Evolutionary conservation across 1,284 basidiomycete genomes (phyloP).

Genomic region (Sutorius eximius): DNA sequence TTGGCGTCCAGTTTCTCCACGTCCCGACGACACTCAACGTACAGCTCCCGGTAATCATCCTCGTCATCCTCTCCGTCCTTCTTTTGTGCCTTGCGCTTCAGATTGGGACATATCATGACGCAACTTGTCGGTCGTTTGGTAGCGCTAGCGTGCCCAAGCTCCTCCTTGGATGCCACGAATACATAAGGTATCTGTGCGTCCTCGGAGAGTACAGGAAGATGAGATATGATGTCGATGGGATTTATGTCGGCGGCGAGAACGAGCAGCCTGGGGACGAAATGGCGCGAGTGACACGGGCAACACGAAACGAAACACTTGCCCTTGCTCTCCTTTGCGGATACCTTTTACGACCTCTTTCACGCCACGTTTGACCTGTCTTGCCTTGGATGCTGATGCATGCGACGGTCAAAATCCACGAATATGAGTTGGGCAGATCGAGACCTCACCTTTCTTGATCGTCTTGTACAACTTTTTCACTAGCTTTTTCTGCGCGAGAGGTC

Average conservation of each 20-base stretch:
- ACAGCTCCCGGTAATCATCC: conserved; percentile 81
- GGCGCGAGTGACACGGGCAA: conserved; percentile 4
- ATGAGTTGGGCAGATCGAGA: neutral
- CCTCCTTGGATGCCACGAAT: conserved; percentile 86
- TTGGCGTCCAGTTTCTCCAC: conserved; percentile 78
- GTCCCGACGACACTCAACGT: conserved; percentile 83
- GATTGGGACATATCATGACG: conserved; percentile 87
- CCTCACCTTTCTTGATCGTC: conserved; percentile 85
- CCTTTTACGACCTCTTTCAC: conserved; percentile 98
- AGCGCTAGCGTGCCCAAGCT: conserved; percentile 91
- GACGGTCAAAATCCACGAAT: conserved; percentile 6
- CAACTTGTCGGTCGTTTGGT: conserved; percentile 99
- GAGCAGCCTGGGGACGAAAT: conserved; percentile 61
- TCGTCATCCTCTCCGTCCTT: conserved; percentile 65
- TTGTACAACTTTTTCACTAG: conserved; percentile 90
- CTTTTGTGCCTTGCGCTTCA: conserved; percentile 68
- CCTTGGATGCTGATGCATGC: conserved; percentile 74
- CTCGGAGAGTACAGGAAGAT: conserved; percentile 93
- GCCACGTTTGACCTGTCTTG: conserved; percentile 89
- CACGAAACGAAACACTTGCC: conserved; percentile 51
- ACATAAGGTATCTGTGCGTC: conserved; percentile 95
- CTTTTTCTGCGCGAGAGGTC: conserved; percentile 89
- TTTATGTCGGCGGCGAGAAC: conserved; percentile 97
- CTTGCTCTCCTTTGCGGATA: conserved; percentile 93
- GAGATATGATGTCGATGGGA: conserved; percentile 97